phyloP scores from a whole-genome alignment of 352 stramenopile genomes.

The Globisporangium echinulatum region DNA sequence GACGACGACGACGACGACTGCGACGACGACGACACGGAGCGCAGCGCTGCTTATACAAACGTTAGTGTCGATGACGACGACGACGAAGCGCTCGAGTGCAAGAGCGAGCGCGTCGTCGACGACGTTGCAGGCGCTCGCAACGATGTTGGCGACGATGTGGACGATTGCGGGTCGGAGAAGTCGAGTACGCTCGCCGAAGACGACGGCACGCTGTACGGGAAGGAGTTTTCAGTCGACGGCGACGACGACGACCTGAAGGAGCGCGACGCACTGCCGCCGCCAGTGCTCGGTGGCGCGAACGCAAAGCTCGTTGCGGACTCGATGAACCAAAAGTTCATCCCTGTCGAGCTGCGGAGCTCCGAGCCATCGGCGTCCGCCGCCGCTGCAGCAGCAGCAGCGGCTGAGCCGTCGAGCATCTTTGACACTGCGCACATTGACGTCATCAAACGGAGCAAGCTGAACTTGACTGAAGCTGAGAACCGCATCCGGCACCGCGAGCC shows the following conservation, averaged over 20 bases:
- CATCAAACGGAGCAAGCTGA: slow-evolving; percentile 77
- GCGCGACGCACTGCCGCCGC: slow-evolving; percentile 45
- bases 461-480: slow-evolving; percentile 75
- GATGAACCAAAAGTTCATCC: slow-evolving; percentile 81
- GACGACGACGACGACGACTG: slow-evolving; percentile 20
- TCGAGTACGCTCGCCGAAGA: slow-evolving; percentile 72
- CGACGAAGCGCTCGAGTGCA: slow-evolving; percentile 28
- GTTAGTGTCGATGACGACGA: slow-evolving; percentile 22
- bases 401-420: slow-evolving; percentile 44
- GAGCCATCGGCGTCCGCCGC: not conserved
- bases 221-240: slow-evolving; percentile 54
- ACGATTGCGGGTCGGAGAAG: slow-evolving; percentile 24
- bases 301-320: slow-evolving; percentile 75
- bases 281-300: slow-evolving; percentile 53
- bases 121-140: slow-evolving; percentile 44
- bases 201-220: slow-evolving; percentile 78
- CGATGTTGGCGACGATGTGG: slow-evolving; percentile 10
- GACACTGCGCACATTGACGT: slow-evolving; percentile 73
- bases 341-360: slow-evolving; percentile 43
- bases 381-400: not conserved
- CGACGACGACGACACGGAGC: slow-evolving; percentile 7
- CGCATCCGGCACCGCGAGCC: slow-evolving; percentile 78
- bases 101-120: slow-evolving; percentile 33
- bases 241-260: slow-evolving; percentile 32
- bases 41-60: not conserved